phyloP scores from a whole-genome alignment of 306 rosid genomes.

The Abrus precatorius region DNA sequence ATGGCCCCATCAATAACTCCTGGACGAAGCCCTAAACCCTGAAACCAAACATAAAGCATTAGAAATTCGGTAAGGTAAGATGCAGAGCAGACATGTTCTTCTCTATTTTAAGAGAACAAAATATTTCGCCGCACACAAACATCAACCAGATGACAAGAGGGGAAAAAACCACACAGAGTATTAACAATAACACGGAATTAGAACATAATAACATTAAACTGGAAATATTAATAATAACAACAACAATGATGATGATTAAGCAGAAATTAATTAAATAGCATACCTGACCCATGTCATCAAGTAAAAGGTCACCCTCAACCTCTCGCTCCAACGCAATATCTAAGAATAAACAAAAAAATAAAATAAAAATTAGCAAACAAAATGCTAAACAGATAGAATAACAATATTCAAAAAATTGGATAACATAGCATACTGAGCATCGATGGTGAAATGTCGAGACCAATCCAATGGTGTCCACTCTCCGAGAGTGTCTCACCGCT shows the following conservation, averaged over 20 bases:
- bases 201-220: neutral
- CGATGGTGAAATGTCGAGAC: conserved; percentile 89
- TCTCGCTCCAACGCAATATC: conserved; percentile 89
- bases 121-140: neutral
- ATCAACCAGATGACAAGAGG: no score
- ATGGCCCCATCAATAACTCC: conserved; percentile 94
- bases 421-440: conserved; percentile 75
- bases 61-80: neutral
- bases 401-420: neutral
- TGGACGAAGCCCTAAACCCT: conserved; percentile 95
- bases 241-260: neutral
- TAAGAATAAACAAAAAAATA: conserved; percentile 38
- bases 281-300: conserved; percentile 98
- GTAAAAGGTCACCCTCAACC: conserved; percentile 91
- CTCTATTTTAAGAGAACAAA: neutral
- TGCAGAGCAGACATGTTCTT: conserved; percentile 7
- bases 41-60: conserved; percentile 45
- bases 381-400: neutral
- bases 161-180: neutral
- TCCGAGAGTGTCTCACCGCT: conserved; percentile 89
- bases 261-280: conserved; percentile 27
- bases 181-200: conserved; percentile 13
- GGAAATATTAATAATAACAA: neutral
- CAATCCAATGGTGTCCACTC: conserved; percentile 92
- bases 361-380: neutral